Evolutionary conservation across 805 yeast genomes (phyloP), one percentile per base, ranked within the genome.

Genomic region (Candida chauliodis): DNA sequence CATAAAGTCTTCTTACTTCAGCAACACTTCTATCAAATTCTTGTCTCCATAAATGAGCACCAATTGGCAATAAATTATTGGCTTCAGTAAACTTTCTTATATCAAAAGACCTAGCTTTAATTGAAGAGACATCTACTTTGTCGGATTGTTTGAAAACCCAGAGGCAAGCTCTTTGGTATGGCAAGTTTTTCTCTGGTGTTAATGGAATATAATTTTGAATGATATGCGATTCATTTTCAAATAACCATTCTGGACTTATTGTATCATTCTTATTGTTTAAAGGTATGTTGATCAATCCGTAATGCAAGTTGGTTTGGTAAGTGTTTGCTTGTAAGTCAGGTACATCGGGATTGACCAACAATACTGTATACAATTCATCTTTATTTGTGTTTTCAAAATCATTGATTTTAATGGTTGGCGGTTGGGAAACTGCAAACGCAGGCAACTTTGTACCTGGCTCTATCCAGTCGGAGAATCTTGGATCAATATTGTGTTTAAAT

Each of bases 31-130:
- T 66, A 61, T 93, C 98, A 79, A 83, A 91, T 29, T 62, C 68
- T 48, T 82, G 79, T 72, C 98, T 80, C 91, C 95, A 91, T 32
- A 87, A 72, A 58, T 88, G 95, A 2, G 95, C 96, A 19, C 98
- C 97, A 34, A 90, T 78, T 1, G 97, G 78, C n/a, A 67, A 65
- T 48, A 93, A 72, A 3, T 68, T 56, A 58, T 84, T 56, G 3
- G 60, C 45, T 3, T 61, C 68, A 11, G 71, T 84, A 58, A 88
- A 90, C 5, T 54, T 51, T 56, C 98, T 78, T 45, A 91, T 80
- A 51, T 87, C 77, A 55, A 91, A 91, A 39, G 66, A 56, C 9
- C 73, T 75, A 46, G 80, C 61, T 24, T 56, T 52, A 13, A 55
- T 34, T 8, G 22, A n/a, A 4, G 27, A 10, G 8, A 27, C 37